phyloP scores from a whole-genome alignment of 1,284 basidiomycete species.

The Meripilus lineatus region DNA sequence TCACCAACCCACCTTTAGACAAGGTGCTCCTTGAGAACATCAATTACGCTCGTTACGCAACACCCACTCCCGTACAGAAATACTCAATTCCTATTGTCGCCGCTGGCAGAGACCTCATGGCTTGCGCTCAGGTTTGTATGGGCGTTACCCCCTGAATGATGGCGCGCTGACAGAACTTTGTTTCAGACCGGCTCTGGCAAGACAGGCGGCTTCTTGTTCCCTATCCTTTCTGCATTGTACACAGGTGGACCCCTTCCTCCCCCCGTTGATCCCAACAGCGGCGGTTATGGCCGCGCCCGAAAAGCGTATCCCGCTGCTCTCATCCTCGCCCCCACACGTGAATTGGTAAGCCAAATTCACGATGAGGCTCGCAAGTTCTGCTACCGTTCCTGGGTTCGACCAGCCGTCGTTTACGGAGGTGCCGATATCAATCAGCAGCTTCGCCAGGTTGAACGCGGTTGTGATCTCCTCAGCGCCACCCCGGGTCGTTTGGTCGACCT shows the following conservation, averaged over 20 bases:
- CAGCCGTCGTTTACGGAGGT: constrained; percentile 98
- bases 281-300: constrained; percentile 64
- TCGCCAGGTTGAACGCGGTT: constrained; percentile 92
- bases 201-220: constrained; percentile 99
- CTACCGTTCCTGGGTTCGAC: constrained; percentile 98
- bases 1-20: constrained; percentile 90
- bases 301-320: constrained; percentile 96
- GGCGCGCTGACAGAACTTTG: constrained; percentile 12
- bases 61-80: constrained; percentile 98
- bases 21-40: constrained; percentile 96
- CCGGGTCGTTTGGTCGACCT: constrained; percentile 96
- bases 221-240: constrained; percentile 96
- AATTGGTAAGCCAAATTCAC: constrained; percentile 98
- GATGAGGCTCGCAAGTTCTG: constrained; percentile 99
- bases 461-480: constrained; percentile 96
- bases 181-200: constrained; percentile 95
- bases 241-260: constrained; percentile 73
- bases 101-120: constrained; percentile 92
- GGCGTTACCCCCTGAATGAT: constrained; percentile 3
- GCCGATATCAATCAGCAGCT: constrained; percentile 97
- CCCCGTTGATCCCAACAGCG: constrained; percentile 46
- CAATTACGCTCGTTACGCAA: constrained; percentile 85
- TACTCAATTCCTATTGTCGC: constrained; percentile 99
- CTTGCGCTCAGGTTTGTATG: constrained; percentile 84
- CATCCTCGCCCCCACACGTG: constrained; percentile 96